Conservation (phyloP, 2,329 filamentous ascomycete genomes). For the Orbilia javanica region DNA sequence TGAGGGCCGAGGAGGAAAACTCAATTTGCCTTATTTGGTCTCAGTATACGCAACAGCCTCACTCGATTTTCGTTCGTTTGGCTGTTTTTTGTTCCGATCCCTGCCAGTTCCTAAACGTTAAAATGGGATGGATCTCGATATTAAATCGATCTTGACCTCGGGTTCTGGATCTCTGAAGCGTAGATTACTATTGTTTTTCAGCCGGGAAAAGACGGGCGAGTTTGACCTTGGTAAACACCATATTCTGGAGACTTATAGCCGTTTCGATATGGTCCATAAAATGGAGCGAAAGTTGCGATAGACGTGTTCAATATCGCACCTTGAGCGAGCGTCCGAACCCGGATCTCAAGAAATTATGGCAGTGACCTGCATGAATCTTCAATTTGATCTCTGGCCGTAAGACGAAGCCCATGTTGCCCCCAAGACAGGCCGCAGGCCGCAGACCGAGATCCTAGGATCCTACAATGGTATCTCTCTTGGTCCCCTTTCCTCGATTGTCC, state of each 20-base stretch:
- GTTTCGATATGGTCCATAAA: background rate
- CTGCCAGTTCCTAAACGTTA: slow-evolving; percentile 23
- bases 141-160: slow-evolving; percentile 46
- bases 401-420: background rate
- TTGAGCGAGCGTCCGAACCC: background rate
- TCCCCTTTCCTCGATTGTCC: background rate
- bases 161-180: slow-evolving; percentile 24
- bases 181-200: slow-evolving; percentile 33
- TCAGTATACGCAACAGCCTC: slow-evolving; percentile 9
- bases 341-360: background rate
- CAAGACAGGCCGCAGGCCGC: background rate
- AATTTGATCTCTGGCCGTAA: background rate
- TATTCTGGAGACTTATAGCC: slow-evolving; percentile 1
- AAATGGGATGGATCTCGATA: slow-evolving; percentile 28
- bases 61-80: slow-evolving; percentile 26
- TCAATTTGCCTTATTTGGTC: slow-evolving; percentile 2
- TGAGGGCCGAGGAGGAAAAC: slow-evolving; percentile 22
- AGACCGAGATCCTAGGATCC: background rate
- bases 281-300: background rate
- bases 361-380: background rate
- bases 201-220: slow-evolving; percentile 12
- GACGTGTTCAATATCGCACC: slow-evolving; percentile 2
- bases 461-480: background rate
- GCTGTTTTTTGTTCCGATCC: slow-evolving; percentile 44
- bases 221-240: slow-evolving; percentile 26